Evolutionary conservation across 177 flowering plant genomes (phyloP), one percentile per base, ranked within the genome.

Genomic region (Vitis hybrid): DNA sequence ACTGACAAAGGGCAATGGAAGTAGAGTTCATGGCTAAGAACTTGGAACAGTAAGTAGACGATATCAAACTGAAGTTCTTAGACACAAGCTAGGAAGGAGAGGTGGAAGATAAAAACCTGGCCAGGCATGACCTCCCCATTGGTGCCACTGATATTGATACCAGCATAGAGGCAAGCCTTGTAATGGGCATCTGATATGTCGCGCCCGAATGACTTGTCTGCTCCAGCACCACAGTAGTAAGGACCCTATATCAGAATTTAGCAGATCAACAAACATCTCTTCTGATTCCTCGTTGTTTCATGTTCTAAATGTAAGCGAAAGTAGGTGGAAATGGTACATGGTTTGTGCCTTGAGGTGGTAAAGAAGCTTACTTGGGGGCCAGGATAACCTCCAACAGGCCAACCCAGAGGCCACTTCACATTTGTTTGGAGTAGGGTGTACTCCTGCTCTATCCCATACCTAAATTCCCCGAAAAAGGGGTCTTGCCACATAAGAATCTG

Each of bases 41-140:
- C 22, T 1, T 22, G 22, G 22, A 22, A 22, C 22, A 22, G 22
- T 22, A 22, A 22, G 22, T 22, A 22, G 22, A 22, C 1, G 22
- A 22, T 22, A 22, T 22, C 22, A 22, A 22, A 22, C 22, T 22
- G 22, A 22, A 22, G 22, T 22, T 22, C 22, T 1, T 22, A 22
- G 22, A 22, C 22, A 22, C 2, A 39, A 48, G 20, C 52, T 15
- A 8, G 26, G 71, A 68, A 61, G 10, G 48, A 51, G 19, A 57
- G 45, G 50, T 67, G 29, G 61, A 45, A 71, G 79, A 61, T 72
- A 62, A 51, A 61, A 68, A 96, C 99, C 99, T 96, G 99, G 71
- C 99, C 99, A 34, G 99, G 99, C 99, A 93, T 96, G 69, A 96
- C 99, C 75, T 96, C 97, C 56, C 99, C 98, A 79, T 96, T 96